Conservation (phyloP, 495 filamentous ascomycete species). For the Evernia prunastri region DNA sequence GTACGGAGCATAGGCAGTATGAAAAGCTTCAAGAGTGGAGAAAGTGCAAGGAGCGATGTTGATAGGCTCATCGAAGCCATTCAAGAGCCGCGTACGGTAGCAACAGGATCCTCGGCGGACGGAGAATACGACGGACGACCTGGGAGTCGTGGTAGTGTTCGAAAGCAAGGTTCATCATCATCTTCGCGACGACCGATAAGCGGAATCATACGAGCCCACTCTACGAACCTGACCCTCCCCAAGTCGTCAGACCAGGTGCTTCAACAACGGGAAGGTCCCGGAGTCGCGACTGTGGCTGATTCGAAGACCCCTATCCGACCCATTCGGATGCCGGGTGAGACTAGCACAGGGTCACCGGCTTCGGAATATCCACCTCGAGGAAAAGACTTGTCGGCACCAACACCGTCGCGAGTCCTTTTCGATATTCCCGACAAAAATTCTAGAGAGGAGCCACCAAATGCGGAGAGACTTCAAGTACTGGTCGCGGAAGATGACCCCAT, state of each 20-base stretch:
- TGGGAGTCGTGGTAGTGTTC: constrained; percentile 16
- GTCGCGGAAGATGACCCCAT: constrained; percentile 92
- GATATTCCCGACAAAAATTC: constrained; percentile 19
- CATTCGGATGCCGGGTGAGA: constrained; percentile 29
- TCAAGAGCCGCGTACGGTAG: constrained; percentile 51
- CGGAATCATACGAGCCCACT: constrained; percentile 12
- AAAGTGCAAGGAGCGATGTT: constrained; percentile 57
- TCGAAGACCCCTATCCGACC: constrained; percentile 27
- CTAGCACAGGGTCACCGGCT: constrained; percentile 13
- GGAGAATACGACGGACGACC: constrained; percentile 22
- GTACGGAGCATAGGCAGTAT: constrained; percentile 36
- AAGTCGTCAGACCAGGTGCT: constrained; percentile 6
- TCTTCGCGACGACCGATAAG: constrained; percentile 7
- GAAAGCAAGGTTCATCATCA: constrained; percentile 10
- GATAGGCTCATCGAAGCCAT: constrained; percentile 73
- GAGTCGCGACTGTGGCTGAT: constrained; percentile 27
- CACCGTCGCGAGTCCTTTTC: constrained; percentile 25
- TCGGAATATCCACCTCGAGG: constrained; percentile 9
- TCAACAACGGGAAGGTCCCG: constrained; percentile 22
- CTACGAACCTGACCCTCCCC: not conserved
- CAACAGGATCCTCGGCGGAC: constrained; percentile 23
- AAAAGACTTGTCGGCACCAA: not conserved
- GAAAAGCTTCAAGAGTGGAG: constrained; percentile 47
- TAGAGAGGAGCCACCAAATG: constrained; percentile 18
- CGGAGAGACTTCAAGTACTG: constrained; percentile 56